These are phyloP conservation scores for Eurotiales sp. DNA, from an alignment of 2,329 filamentous ascomycete genomes.

Conservation along the genomic window DNA sequence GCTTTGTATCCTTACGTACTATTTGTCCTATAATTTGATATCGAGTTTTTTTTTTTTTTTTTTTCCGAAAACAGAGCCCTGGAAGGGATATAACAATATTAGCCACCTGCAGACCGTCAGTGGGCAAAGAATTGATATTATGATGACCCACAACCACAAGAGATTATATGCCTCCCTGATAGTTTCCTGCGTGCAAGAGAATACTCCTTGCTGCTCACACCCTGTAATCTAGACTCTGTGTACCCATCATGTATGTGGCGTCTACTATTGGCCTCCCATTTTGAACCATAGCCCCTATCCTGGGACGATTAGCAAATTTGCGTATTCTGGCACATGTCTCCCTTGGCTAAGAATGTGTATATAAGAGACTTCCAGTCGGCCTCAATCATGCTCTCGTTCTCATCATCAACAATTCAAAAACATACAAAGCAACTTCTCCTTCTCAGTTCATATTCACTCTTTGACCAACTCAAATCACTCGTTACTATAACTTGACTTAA, in stretches of 20 bases:
- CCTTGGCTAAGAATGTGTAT: neutral
- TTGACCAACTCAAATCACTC: conserved; percentile 15
- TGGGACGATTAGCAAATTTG: neutral
- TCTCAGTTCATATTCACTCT: conserved; percentile 11
- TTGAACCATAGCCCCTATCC: neutral
- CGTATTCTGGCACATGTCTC: neutral
- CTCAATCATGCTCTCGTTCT: neutral
- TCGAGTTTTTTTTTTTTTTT: too few species aligned
- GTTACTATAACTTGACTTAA: neutral
- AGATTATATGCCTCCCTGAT: neutral
- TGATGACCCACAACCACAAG: neutral
- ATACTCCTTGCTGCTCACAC: conserved; percentile 5
- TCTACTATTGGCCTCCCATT: conserved; percentile 1
- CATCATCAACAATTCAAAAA: neutral
- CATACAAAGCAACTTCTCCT: neutral
- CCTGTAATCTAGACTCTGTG: neutral
- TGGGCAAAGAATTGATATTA: neutral
- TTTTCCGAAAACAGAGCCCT: too few species aligned
- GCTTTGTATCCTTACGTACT: too few species aligned
- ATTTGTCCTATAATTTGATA: too few species aligned
- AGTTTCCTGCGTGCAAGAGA: neutral
- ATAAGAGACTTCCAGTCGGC: neutral
- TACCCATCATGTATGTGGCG: conserved; percentile 1
- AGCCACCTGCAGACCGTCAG: neutral
- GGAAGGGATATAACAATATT: neutral